Evolutionary conservation across 345 rosid species (phyloP), one percentile per base, ranked within the genome.

Genomic region (Barbarea vulgaris): DNA sequence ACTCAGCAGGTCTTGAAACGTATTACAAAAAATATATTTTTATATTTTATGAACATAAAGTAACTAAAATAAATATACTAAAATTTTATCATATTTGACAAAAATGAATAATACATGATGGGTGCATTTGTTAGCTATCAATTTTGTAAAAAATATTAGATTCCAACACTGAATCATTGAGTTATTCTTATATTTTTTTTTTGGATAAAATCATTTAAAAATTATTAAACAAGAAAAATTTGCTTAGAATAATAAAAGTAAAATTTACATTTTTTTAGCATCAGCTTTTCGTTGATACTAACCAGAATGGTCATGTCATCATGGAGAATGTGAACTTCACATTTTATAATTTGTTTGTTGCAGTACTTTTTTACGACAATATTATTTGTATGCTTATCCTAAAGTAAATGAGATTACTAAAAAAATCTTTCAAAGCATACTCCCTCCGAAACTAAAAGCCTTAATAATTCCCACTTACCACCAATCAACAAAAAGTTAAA

Each of bases 351-450:
- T 5, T 51, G 56, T 51, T 22, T 51, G 31, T 53, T 25, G 17
- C 18, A 61, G n/a, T 58, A 22, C 7, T 14, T 37, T 37, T 14
- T 60, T 37, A 13, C 17, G 65, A 60, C 31, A 60, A 19, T 19
- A 7, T 19, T 60, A 60, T 1, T 60, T 19, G 21, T 37, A 22
- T 4, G 37, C 11, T 60, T 37, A 21, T 60, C 19, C 31, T 6
- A 36, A 13, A 36, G 30, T 22, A 36, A 36, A 60, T 22, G 47
- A 30, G 13, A 39, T 0, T 37, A 7, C 5, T 21, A 37, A 62
- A 11, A 11, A 41, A 64, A 64, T 64, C 55, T 64, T 28, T 64
- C 17, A 44, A 46, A 46, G 69, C 55, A 64, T 64, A 46, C 28
- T 64, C 55, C 22, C 17, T n/a, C 6, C 18, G 18, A 28, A 27